Evolutionary conservation across 2,329 filamentous ascomycete species (phyloP), one percentile per base, ranked within the genome.

Genomic region (Pseudogymnoascus sp.): DNA sequence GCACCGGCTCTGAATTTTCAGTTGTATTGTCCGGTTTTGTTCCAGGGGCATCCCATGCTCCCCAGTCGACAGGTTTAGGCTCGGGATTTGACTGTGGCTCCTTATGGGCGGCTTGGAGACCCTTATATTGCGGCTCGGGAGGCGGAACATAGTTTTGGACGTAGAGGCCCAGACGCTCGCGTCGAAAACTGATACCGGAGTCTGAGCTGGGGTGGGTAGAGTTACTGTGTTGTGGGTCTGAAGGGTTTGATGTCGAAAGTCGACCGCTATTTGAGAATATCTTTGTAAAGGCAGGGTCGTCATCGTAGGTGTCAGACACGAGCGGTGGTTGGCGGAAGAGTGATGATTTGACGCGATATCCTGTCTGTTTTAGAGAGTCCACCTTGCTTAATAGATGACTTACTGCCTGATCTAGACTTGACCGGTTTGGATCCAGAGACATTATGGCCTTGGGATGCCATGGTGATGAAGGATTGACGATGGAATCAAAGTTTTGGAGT

Each of bases 151-250:
- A 52, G n/a, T 13, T 52, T 52, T 52, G 26, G 45, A 52, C 45
- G 26, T 52, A 52, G 26, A 52, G 45, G 1, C 45, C 45, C 9
- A 52, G 45, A 3, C 26, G 45, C 13, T 52, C 45, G 26, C 45
- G 45, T 33, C 45, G 45, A 52, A 52, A 52, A 52, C 26, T 33
- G 45, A 52, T 33, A 30, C 15, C 19, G 45, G 45, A 52, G 45
- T 52, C 45, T 7, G 45, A 52, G 26, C 45, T 52, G 45, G 19
- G 45, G 26, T 52, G 1, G 26, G 26, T 52, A 15, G 45, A 52
- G 45, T 30, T 30, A 26, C n/a, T 33, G n/a, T 5, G 45, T 2
- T 13, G 15, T 52, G 26, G 10, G 4, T 15, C 45, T 13, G 26
- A 52, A 12, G 26, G 45, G n/a, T 30, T 52, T 4, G 45, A 52